Evolutionary conservation across 495 filamentous ascomycete genomes (phyloP).

Genomic region (Emericellopsis terricola): DNA sequence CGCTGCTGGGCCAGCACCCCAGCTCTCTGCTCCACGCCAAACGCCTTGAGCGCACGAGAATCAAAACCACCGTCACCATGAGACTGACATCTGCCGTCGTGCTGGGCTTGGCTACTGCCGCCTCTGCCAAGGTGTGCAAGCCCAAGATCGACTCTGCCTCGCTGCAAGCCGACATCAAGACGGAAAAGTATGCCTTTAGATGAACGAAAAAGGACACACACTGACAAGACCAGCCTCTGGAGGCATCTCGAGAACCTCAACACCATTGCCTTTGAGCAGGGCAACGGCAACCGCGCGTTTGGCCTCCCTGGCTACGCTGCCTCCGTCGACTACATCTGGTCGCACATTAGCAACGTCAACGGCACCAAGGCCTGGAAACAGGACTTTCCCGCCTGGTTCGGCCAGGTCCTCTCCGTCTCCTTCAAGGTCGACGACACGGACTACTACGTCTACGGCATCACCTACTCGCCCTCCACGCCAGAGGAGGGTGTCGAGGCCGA

Average conservation of each 20-base stretch:
- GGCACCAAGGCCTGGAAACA: slow-evolving; percentile 18
- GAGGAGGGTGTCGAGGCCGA: slow-evolving; percentile 15
- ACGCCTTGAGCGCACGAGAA: no score
- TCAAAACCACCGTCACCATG: no score
- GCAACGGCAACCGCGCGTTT: slow-evolving; percentile 26
- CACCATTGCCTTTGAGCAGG: slow-evolving; percentile 20
- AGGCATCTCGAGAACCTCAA: slow-evolving; percentile 3
- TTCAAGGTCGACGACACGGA: slow-evolving; percentile 15
- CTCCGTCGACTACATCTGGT: slow-evolving; percentile 24
- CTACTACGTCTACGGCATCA: slow-evolving; percentile 19
- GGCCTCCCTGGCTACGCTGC: slow-evolving; percentile 26
- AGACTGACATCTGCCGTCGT: no score
- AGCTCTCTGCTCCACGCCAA: no score
- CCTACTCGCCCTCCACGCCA: slow-evolving; percentile 24
- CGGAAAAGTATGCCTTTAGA: neutral
- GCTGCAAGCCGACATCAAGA: neutral
- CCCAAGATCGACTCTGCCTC: neutral
- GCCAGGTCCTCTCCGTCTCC: slow-evolving; percentile 14
- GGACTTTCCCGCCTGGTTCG: slow-evolving; percentile 22
- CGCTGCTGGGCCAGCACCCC: no score
- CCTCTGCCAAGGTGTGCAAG: neutral
- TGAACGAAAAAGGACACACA: neutral
- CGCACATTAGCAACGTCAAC: slow-evolving; percentile 9
- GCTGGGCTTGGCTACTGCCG: no score
- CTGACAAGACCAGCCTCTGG: neutral